A percentile compares a stretch with the other conserved stretches of the same genome.
These are phyloP conservation scores for Aspergillus heteromorphus DNA, from an alignment of 495 filamentous ascomycete genomes.

Conservation along the genomic window DNA sequence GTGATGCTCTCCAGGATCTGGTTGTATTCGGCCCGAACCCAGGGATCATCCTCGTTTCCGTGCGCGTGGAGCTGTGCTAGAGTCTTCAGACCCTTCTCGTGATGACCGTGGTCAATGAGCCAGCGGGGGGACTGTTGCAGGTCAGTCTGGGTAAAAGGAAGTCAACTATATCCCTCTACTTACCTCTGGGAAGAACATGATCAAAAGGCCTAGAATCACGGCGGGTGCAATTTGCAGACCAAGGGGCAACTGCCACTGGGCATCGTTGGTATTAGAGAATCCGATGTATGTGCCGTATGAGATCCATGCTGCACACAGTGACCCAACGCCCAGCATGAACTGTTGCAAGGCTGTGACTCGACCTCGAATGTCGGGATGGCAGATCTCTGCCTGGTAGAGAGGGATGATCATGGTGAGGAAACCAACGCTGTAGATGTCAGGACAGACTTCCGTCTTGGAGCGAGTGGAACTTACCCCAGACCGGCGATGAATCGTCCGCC, in stretches of 20 bases:
- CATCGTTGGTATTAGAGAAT: constrained; percentile 37
- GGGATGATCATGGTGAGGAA: constrained; percentile 53
- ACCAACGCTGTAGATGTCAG: constrained; percentile 39
- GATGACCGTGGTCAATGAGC: constrained; percentile 44
- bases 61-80: constrained; percentile 46
- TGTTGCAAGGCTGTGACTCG: constrained; percentile 39
- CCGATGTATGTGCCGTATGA: constrained; percentile 45
- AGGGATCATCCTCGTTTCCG: constrained; percentile 38
- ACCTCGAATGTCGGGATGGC: constrained; percentile 40
- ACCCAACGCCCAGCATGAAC: constrained; percentile 42
- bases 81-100: constrained; percentile 46
- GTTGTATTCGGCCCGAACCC: constrained; percentile 40
- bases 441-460: not conserved
- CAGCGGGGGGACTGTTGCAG: constrained; percentile 46
- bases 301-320: constrained; percentile 37
- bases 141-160: not conserved
- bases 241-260: constrained; percentile 39
- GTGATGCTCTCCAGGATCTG: constrained; percentile 39
- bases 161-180: not conserved
- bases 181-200: constrained; percentile 47
- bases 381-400: constrained; percentile 43
- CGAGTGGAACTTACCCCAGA: constrained; percentile 44
- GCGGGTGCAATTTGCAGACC: constrained; percentile 40
- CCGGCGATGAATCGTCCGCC: constrained; percentile 41
- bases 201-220: constrained; percentile 35